Evolutionary conservation across 768 basidiomycete species (phyloP), one percentile per base, ranked within the genome.

Genomic region (Tricholoma sp.): DNA sequence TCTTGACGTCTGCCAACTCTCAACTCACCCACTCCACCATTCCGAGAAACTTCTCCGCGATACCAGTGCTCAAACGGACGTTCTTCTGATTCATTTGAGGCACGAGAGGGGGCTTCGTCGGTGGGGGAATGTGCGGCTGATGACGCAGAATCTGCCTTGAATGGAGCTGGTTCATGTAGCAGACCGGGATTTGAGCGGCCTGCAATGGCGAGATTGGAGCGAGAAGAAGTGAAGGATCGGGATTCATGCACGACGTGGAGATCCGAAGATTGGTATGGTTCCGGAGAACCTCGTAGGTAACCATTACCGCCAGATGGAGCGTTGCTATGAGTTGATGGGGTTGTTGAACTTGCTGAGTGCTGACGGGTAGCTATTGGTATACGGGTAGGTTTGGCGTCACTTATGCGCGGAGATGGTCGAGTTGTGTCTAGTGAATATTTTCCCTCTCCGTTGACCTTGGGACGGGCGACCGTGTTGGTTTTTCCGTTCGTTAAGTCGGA

Each of bases 31-130:
- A 93, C 89, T n/a, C 91, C 91, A 24, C 91, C 91, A 65, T 94
- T 94, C 49, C 91, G 79, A 11, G 90, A 85, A 4, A 90, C 81
- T 61, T 94, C 91, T 1, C 91, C 91, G 50, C 91, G 85, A 66
- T 94, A 94, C 91, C 91, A 93, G 64, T 94, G 91, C 63, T 93
- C 89, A 57, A 86, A 93, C 0, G 90, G 90, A 12, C 81, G 80
- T 65, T 93, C 91, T 58, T 90, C 89, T 5, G 89, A 91, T 20
- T 92, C 89, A 24, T 72, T 79, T 4, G 89, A 89, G 11, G 77
- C 72, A 44, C 89, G 79, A 4, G 78, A 67, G n/a, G 74, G 73
- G 36, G 72, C 65, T 44, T 75, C 76, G 20, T 76, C 73, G 8
- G 67, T 58, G 42, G 63, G 60, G 29, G 74, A 72, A 39, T 72